Percentiles rank a stretch among this genome's conserved stretches.
phyloP scores from a whole-genome alignment of 306 rosid genomes.

The Vachellia collinsii region DNA sequence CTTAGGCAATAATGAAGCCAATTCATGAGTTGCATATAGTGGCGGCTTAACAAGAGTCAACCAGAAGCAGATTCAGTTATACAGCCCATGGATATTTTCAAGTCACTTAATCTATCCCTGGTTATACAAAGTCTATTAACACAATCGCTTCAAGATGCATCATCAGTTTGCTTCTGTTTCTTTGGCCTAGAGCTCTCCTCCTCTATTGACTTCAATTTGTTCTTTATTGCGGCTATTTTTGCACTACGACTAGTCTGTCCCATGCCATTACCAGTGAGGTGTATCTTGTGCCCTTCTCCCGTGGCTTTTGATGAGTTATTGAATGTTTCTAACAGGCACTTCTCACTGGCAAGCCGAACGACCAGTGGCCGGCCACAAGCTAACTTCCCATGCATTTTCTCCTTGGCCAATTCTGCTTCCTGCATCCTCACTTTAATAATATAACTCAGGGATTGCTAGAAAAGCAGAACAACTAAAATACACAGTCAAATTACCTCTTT shows the following conservation, averaged over 20 bases:
- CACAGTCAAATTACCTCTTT: slow-evolving; percentile 66
- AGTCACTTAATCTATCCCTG: background rate
- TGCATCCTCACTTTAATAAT: slow-evolving; percentile 94
- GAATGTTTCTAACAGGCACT: slow-evolving; percentile 47
- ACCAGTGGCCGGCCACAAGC: slow-evolving; percentile 91
- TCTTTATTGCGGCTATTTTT: slow-evolving; percentile 93
- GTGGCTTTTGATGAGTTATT: slow-evolving; percentile 45
- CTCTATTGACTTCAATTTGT: slow-evolving; percentile 78
- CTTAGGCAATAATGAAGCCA: background rate
- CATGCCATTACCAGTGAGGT: slow-evolving; percentile 42
- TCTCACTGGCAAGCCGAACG: slow-evolving; percentile 79
- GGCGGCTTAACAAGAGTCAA: slow-evolving; percentile 21
- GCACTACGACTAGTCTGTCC: slow-evolving; percentile 73
- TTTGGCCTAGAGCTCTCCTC: slow-evolving; percentile 70
- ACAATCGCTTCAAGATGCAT: slow-evolving; percentile 39
- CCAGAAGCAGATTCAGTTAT: slow-evolving; percentile 3
- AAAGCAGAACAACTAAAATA: background rate
- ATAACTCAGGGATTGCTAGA: slow-evolving; percentile 70
- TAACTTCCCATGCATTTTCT: slow-evolving; percentile 92
- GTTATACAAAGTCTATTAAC: slow-evolving; percentile 7
- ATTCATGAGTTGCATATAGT: background rate
- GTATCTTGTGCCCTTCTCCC: slow-evolving; percentile 55
- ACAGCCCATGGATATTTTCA: slow-evolving; percentile 23
- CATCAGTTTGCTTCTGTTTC: slow-evolving; percentile 71
- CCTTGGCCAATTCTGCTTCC: slow-evolving; percentile 96